Evolutionary conservation across 108 stramenopile genomes (phyloP).

Genomic region (Pelagomonas calceolata): DNA sequence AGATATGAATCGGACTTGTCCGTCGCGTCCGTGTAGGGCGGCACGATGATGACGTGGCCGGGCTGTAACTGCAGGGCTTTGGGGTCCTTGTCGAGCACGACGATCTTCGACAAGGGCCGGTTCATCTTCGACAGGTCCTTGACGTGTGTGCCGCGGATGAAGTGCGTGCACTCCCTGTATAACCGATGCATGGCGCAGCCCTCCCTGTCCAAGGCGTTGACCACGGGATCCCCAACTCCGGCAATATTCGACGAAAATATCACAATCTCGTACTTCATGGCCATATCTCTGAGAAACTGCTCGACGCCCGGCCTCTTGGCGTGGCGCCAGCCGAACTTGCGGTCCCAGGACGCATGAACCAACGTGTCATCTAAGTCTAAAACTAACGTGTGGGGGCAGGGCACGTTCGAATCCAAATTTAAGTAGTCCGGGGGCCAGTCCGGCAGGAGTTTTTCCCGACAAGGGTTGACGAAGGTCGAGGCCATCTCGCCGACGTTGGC

Average conservation of each 20-base stretch:
- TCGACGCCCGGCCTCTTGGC: conserved; percentile 94
- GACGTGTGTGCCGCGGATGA: conserved; percentile 77
- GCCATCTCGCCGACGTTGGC: conserved; percentile 37
- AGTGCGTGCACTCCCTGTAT: conserved; percentile 79
- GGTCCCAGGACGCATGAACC: conserved; percentile 76
- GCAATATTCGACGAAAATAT: conserved; percentile 68
- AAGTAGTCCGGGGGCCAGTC: conserved; percentile 67
- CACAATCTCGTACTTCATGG: conserved; percentile 92
- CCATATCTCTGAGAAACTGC: conserved; percentile 71
- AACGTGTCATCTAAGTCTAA: conserved; percentile 89
- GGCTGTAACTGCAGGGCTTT: conserved; percentile 69
- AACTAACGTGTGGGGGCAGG: conserved; percentile 78
- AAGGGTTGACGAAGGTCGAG: conserved; percentile 62
- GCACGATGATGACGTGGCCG: conserved; percentile 81
- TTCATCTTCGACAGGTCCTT: conserved; percentile 84
- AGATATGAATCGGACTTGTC: conserved; percentile 60
- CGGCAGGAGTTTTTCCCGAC: conserved; percentile 75
- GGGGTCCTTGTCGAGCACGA: conserved; percentile 88
- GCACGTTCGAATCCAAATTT: conserved; percentile 76
- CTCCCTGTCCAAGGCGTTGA: conserved; percentile 59
- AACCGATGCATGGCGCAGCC: conserved; percentile 84
- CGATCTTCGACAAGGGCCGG: conserved; percentile 65
- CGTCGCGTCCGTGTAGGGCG: conserved; percentile 73
- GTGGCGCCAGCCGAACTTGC: conserved; percentile 84
- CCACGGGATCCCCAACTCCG: conserved; percentile 70